phyloP scores from a whole-genome alignment of 2,329 filamentous ascomycete genomes.

The Colletotrichum sublineola region DNA sequence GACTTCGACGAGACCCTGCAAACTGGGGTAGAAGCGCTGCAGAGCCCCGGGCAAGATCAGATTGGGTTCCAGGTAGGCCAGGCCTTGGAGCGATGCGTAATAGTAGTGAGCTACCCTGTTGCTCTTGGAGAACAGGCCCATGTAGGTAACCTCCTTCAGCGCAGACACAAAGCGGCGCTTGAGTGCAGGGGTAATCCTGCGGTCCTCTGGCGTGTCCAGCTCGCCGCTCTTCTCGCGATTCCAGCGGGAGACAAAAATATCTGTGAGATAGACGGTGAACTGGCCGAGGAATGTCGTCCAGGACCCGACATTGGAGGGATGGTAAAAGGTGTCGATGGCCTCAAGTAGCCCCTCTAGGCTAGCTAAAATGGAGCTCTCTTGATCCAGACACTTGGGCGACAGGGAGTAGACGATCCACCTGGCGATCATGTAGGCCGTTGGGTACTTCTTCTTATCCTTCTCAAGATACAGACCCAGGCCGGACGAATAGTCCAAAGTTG shows the following conservation, averaged over 20 bases:
- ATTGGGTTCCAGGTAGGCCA: constrained; percentile 91
- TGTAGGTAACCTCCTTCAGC: constrained; percentile 93
- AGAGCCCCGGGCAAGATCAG: constrained; percentile 92
- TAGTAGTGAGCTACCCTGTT: constrained; percentile 92
- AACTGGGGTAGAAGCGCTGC: constrained; percentile 95
- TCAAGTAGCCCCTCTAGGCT: constrained; percentile 93
- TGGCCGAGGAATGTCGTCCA: constrained; percentile 95
- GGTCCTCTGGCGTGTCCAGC: constrained; percentile 84
- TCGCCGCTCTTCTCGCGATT: constrained; percentile 95
- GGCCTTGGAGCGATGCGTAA: constrained; percentile 87
- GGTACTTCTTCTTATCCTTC: constrained; percentile 93
- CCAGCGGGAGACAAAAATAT: constrained; percentile 98
- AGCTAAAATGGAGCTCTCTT: constrained; percentile 83
- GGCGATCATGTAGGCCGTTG: constrained; percentile 90
- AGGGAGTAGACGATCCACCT: constrained; percentile 94
- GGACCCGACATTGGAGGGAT: constrained; percentile 92
- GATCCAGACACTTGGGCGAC: constrained; percentile 83
- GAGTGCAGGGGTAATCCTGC: constrained; percentile 82
- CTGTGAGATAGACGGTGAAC: constrained; percentile 90
- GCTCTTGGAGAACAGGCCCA: constrained; percentile 98
- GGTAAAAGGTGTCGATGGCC: constrained; percentile 98
- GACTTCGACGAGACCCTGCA: constrained; percentile 97
- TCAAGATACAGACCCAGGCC: constrained; percentile 90
- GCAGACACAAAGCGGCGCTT: constrained; percentile 91
- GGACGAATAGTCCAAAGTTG: constrained; percentile 83